Evolutionary conservation across 768 basidiomycete genomes (phyloP), one percentile per base, ranked within the genome.

Genomic region (Agrocybe praecox): DNA sequence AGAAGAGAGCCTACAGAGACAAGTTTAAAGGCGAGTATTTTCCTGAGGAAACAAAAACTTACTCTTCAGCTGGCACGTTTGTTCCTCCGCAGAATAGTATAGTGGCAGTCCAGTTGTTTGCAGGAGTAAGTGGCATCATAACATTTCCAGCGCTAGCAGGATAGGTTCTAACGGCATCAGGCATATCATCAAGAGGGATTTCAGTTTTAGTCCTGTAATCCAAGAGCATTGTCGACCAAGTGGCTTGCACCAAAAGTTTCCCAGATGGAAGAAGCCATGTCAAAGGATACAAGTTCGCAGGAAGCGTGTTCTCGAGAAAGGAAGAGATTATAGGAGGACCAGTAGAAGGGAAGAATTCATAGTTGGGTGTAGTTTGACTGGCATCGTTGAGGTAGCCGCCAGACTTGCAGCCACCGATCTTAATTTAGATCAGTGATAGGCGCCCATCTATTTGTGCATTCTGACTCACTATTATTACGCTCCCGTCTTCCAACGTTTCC

Each of bases 11-110:
- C 80, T 80, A 6, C 12, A 51, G 42, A 44, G 14, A 14, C 9
- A 22, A 10, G 6, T 49, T 15, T 26, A 45, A 24, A 47, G 47
- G 44, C n/a, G 26, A n/a, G 29, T 2, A 33, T 26, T 9, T 47
- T 19, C 1, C 7, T 11, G n/a, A 19, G 18, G n/a, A 22, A 33
- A 26, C 19, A 21, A 11, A 23, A 22, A n/a, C 73, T 67, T 69
- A 80, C 84, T 75, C 62, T 61, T 79, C 70, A 12, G 76, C 60
- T 26, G 76, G 66, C 19, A 86, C 71, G 63, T 87, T 79, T 24
- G 87, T 85, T 1, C 94, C 93, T 18, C 93, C 92, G 59, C 92
- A 96, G 69, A 94, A 91, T 57, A 96, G 64, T 46, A 94, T 71
- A 0, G 90, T 91, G 2, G 90, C 89, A 1, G 88, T 90, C 79